These are phyloP conservation scores for Pseudogymnoascus sp. DNA, from an alignment of 2,329 filamentous ascomycete species.

Conservation along the genomic window DNA sequence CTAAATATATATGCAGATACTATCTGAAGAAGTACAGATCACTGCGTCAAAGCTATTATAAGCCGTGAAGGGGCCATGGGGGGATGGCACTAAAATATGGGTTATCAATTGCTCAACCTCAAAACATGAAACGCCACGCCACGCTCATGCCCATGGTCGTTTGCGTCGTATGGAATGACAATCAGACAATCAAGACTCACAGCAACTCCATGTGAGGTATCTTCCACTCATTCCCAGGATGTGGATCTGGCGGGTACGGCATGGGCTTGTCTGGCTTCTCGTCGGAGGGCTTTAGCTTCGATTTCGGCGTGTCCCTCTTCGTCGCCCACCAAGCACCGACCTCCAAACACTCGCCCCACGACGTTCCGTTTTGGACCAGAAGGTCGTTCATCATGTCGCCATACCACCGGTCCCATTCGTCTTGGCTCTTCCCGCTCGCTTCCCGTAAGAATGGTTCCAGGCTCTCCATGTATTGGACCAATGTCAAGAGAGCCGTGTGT, in stretches of 20 bases:
- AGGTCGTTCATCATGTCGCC: slow-evolving; percentile 79
- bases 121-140: slow-evolving; percentile 1
- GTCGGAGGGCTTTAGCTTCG: not conserved
- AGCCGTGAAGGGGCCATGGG: not conserved
- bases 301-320: slow-evolving; percentile 41
- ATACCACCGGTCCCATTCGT: slow-evolving; percentile 90
- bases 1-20: slow-evolving; percentile 49
- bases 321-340: slow-evolving; percentile 84
- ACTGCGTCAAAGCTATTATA: slow-evolving; percentile 40
- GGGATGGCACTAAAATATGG: not conserved
- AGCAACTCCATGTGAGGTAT: slow-evolving; percentile 1
- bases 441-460: slow-evolving; percentile 77
- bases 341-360: slow-evolving; percentile 77
- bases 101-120: not conserved
- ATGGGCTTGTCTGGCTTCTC: slow-evolving; percentile 2
- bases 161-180: slow-evolving; percentile 2
- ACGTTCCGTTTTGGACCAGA: slow-evolving; percentile 68
- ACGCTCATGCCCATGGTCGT: not conserved
- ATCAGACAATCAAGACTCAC: not conserved
- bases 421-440: slow-evolving; percentile 74
- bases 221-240: slow-evolving; percentile 9
- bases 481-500: slow-evolving; percentile 70
- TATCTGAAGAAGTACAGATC: slow-evolving; percentile 88
- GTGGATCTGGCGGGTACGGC: slow-evolving; percentile 4
- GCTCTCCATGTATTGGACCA: slow-evolving; percentile 76